A percentile compares a stretch with the other conserved stretches of the same genome.
Conservation (phyloP, 108 stramenopile genomes). For the Pseudonitzschia delicatissima region DNA sequence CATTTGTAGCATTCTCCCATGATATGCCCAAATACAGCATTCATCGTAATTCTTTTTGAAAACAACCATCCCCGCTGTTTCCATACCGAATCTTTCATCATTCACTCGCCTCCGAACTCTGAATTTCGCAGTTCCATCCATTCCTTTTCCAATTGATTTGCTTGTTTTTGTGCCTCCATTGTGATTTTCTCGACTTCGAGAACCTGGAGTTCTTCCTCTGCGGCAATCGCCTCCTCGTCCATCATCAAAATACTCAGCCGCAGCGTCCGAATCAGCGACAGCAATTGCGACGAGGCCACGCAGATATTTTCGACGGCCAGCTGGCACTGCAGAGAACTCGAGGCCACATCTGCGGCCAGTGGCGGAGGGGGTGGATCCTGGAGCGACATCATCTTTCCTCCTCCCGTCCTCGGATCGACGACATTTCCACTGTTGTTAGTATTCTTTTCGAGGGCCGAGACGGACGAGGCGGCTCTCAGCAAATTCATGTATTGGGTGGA, state of each 20-base stretch:
- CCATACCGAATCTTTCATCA: too few species aligned
- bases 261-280: conserved; percentile 81
- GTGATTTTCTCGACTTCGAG: conserved; percentile 42
- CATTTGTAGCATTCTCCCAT: too few species aligned
- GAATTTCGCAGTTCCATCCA: conserved; percentile 54
- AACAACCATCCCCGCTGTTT: too few species aligned
- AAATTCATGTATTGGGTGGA: conserved; percentile 79
- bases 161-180: conserved; percentile 49
- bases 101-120: too few species aligned
- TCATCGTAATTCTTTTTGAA: too few species aligned
- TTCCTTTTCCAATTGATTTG: conserved; percentile 54
- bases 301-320: conserved; percentile 78
- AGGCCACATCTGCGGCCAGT: conserved; percentile 58
- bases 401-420: conserved; percentile 49
- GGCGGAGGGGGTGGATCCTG: conserved; percentile 81
- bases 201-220: conserved; percentile 76
- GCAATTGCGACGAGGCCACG: conserved; percentile 64
- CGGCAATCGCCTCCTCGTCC: conserved; percentile 75
- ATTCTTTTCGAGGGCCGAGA: conserved; percentile 38
- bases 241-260: conserved; percentile 68
- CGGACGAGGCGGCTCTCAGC: conserved; percentile 67
- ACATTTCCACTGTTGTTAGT: neutral
- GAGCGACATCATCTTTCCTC: conserved; percentile 60
- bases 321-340: conserved; percentile 60
- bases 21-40: too few species aligned